Evolutionary conservation across 257 asterid genomes (phyloP), one percentile per base, ranked within the genome.

Genomic region (Nicotiana obtusifolia): DNA sequence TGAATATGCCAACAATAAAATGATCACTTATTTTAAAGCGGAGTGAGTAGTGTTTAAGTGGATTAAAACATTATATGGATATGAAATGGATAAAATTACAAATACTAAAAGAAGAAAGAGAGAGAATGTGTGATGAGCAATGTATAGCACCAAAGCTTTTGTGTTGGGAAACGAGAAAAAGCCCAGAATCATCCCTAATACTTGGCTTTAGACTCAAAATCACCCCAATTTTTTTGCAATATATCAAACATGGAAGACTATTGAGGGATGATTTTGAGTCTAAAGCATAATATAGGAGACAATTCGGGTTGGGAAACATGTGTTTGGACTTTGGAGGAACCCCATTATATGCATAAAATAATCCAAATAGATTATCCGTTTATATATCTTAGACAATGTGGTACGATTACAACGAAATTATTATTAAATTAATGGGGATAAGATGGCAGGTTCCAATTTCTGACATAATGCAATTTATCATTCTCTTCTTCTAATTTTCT

Each of bases 401-500:
- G 28, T 59, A 24, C 64, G 28, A n/a, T n/a, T 59, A 59, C 28
- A 59, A 7, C 13, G 28, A 24, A 59, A n/a, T 8, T 59, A 16
- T 16, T n/a, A 17, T 2, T 59, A 56, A 16, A 56, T 4, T 15
- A 56, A 19, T n/a, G 5, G 28, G 64, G 28, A 59, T 59, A n/a
- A 37, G 77, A 37, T 69, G 57, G 28, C 77, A 69, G 77, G 57
- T 33, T 69, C 77, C 56, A 69, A 10, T 41, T 49, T 19, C 78
- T 69, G 57, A 69, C 78, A 37, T 69, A n/a, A n/a, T 69, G 33
- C 78, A 69, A 24, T 37, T 65, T 69, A 68, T 68, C 77, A 68
- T 68, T 68, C 15, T 47, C 7, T 7, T 17, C 14, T 69, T 30
- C 1, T 7, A 35, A 69, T 69, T 17, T 13, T 53, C 59, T 53